phyloP scores from a whole-genome alignment of 306 rosid genomes.

The Urtica urens region DNA sequence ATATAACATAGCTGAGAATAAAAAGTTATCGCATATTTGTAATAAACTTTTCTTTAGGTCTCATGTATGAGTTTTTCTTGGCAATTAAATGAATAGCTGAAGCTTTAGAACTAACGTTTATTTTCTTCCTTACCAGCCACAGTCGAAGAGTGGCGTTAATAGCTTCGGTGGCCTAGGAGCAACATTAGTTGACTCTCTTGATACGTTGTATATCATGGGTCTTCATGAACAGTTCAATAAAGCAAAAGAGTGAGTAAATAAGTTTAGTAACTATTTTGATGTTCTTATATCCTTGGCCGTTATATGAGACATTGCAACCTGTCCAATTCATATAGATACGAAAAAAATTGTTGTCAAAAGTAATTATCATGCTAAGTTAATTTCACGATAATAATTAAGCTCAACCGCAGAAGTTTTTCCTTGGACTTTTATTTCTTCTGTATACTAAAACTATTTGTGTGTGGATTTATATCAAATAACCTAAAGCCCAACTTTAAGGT shows the following conservation, averaged over 20 bases:
- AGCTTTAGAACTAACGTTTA: slow-evolving; percentile 19
- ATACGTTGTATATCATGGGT: slow-evolving; percentile 91
- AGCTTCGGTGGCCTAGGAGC: slow-evolving; percentile 99
- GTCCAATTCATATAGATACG: background rate
- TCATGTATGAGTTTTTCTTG: too few relatives aligned
- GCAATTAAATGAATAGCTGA: too few relatives aligned
- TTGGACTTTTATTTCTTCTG: too few relatives aligned
- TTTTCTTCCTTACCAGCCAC: slow-evolving; percentile 55
- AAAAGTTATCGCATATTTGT: too few relatives aligned
- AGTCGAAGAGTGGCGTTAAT: slow-evolving; percentile 76
- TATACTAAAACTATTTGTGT: too few relatives aligned
- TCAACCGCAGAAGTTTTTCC: too few relatives aligned
- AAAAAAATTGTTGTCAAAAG: background rate
- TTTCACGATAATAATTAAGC: too few relatives aligned
- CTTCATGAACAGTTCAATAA: slow-evolving; percentile 77
- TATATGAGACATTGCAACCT: slow-evolving; percentile 1
- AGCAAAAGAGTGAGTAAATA: slow-evolving; percentile 77
- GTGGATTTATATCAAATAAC: too few relatives aligned
- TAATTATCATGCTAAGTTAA: too few relatives aligned
- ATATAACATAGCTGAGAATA: too few relatives aligned
- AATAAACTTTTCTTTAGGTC: too few relatives aligned
- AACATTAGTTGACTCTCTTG: slow-evolving; percentile 89
- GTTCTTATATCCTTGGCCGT: background rate
- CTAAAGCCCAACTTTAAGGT: too few relatives aligned
- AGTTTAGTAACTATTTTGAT: slow-evolving; percentile 9